Evolutionary conservation across 2,329 filamentous ascomycete species (phyloP).

Genomic region (Alternaria alternata): DNA sequence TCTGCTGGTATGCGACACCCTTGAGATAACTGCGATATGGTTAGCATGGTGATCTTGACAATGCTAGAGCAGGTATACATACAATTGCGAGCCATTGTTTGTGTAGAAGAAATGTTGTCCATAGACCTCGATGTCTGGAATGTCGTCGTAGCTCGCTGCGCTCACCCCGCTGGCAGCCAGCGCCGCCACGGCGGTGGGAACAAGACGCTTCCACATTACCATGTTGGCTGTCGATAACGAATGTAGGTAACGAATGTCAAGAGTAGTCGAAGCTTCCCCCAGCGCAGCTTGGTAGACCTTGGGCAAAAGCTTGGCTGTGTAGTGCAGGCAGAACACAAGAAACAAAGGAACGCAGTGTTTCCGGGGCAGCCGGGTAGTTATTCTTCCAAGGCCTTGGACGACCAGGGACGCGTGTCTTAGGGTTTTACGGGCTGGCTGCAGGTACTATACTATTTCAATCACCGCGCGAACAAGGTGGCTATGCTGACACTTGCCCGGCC

Average conservation of each 20-base stretch:
- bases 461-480: background rate
- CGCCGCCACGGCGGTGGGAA: constrained; percentile 28
- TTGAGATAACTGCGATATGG: constrained; percentile 71
- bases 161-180: constrained; percentile 19
- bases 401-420: background rate
- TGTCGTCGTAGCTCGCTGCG: constrained; percentile 44
- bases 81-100: constrained; percentile 77
- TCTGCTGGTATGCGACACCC: constrained; percentile 90
- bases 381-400: background rate
- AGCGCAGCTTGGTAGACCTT: constrained; percentile 19
- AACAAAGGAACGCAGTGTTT: constrained; percentile 2
- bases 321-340: constrained; percentile 1
- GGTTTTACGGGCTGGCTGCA: background rate
- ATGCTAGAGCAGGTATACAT: constrained; percentile 6
- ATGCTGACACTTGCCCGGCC: constrained; percentile 5
- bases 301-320: constrained; percentile 17
- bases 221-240: constrained; percentile 10
- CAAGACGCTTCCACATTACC: constrained; percentile 20
- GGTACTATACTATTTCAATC: constrained; percentile 5
- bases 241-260: constrained; percentile 12
- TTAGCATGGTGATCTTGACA: constrained; percentile 9
- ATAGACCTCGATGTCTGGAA: constrained; percentile 54
- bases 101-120: constrained; percentile 90
- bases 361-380: constrained; percentile 9
- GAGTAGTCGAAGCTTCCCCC: constrained; percentile 17